A percentile compares a stretch with the other conserved stretches of the same genome.
phyloP scores from a whole-genome alignment of 768 basidiomycete genomes.

The Paxillus rubicundulus region DNA sequence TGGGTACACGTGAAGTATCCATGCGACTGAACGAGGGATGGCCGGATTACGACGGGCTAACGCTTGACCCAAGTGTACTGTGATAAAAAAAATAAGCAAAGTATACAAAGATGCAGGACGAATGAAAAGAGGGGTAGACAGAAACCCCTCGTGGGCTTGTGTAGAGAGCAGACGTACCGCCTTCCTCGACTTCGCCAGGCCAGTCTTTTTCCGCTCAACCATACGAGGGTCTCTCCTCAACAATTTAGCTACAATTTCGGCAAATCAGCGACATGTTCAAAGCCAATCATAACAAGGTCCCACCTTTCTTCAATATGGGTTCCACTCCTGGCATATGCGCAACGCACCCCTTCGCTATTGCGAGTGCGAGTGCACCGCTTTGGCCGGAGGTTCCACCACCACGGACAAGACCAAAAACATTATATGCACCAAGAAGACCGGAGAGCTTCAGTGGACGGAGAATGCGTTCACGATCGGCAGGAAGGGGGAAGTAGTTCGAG shows the following conservation, averaged over 20 bases:
- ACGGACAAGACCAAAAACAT: conserved; percentile 66
- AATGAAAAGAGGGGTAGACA: background rate
- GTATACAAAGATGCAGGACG: background rate
- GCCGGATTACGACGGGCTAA: conserved; percentile 35
- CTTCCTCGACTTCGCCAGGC: conserved; percentile 88
- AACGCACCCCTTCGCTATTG: conserved; percentile 71
- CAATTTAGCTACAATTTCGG: conserved; percentile 61
- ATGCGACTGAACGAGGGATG: background rate
- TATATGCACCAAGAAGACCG: conserved; percentile 83
- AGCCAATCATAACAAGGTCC: conserved; percentile 18
- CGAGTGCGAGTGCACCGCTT: conserved; percentile 81
- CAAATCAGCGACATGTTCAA: background rate
- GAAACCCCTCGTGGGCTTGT: background rate
- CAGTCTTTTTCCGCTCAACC: conserved; percentile 99
- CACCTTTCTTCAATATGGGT: conserved; percentile 70
- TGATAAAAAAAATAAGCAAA: conserved; percentile 8
- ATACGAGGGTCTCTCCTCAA: conserved; percentile 91
- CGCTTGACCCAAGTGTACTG: conserved; percentile 98
- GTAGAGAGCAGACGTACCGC: conserved; percentile 53
- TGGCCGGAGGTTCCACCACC: conserved; percentile 94
- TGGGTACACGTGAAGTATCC: too few species aligned
- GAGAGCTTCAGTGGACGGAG: conserved; percentile 83
- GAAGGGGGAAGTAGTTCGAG: conserved; percentile 70
- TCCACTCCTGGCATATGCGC: conserved; percentile 68
- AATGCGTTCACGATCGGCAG: conserved; percentile 76